Evolutionary conservation across 1,284 basidiomycete species (phyloP), one percentile per base, ranked within the genome.

Genomic region (Cerrena zonata): DNA sequence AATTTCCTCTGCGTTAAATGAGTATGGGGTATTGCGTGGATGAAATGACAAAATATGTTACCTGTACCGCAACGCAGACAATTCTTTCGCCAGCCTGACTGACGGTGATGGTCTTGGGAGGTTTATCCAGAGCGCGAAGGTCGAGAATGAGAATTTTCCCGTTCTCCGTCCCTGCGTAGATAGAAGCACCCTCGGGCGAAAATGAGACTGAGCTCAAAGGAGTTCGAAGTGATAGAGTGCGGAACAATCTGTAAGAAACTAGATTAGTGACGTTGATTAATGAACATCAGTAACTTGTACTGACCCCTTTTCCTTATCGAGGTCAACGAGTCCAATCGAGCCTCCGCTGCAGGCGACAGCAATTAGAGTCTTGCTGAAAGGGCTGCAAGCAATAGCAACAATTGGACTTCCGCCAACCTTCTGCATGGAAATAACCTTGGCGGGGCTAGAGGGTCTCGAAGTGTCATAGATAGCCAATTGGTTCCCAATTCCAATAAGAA

Each of bases 251-350:
- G 37, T 47, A 50, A n/a, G n/a, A n/a, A 26, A 23, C 23, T 18
- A 49, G 18, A 44, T 19, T n/a, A 46, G 12, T 19, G 21, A 23
- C 23, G 26, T 4, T 22, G 5, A n/a, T 13, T 2, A n/a, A 30
- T 25, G 13, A 23, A 36, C 41, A 34, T 24, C 36, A 25, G 39
- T 18, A 25, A 46, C 27, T 36, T 42, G 1, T 15, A 67, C 78
- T 44, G 56, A 86, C 84, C 77, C 76, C 58, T 80, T 83, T 54
- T 87, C 85, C 62, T 86, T 88, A 48, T 88, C 84, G 24, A 89
- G 61, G 59, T 89, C 85, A 43, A 88, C 65, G 5, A 88, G 69
- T 3, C 65, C 72, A 12, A 86, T 70, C 27, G 68, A 67, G 0
- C 83, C 83, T 3, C 66, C 69, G n/a, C 73, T 69, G 42, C 75